Evolutionary conservation across 257 asterid species (phyloP).

Genomic region (Ligustrum vulgare): DNA sequence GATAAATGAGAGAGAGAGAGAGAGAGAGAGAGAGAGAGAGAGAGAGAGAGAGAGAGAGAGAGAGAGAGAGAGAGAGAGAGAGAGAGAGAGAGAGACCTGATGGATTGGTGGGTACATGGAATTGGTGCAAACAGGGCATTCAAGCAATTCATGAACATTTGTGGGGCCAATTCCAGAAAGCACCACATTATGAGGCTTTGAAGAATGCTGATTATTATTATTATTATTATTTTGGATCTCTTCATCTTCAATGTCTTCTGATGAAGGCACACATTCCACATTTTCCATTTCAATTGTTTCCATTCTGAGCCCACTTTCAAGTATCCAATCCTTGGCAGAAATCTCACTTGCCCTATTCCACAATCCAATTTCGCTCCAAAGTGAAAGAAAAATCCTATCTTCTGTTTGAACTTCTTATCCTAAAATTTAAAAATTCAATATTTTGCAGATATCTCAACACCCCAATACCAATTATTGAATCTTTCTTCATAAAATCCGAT

Average conservation of each 20-base stretch:
- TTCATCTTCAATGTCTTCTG: slow-evolving; percentile 78
- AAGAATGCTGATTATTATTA: slow-evolving; percentile 39
- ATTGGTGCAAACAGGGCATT: slow-evolving; percentile 93
- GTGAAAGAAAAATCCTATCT: background rate
- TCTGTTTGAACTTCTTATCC: slow-evolving; percentile 8
- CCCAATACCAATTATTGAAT: slow-evolving; percentile 19
- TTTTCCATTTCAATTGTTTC: slow-evolving; percentile 62
- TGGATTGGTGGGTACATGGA: slow-evolving; percentile 74
- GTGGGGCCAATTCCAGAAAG: slow-evolving; percentile 60
- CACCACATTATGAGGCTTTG: slow-evolving; percentile 52
- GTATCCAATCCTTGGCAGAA: background rate
- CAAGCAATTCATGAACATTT: slow-evolving; percentile 85
- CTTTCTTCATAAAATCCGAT: slow-evolving; percentile 15
- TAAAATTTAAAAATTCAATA: slow-evolving; percentile 1
- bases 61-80: too few species aligned
- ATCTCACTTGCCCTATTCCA: background rate
- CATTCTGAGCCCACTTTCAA: slow-evolving; percentile 38
- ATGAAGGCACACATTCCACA: slow-evolving; percentile 72
- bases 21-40: slow-evolving; percentile 27
- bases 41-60: slow-evolving; percentile 12
- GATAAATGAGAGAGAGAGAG: background rate
- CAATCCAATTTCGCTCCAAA: background rate
- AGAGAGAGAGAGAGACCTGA: slow-evolving; percentile 40
- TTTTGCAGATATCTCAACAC: background rate
- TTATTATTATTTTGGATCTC: slow-evolving; percentile 47